Evolutionary conservation across 2,329 filamentous ascomycete species (phyloP).

Genomic region (Fusarium liriodendri): DNA sequence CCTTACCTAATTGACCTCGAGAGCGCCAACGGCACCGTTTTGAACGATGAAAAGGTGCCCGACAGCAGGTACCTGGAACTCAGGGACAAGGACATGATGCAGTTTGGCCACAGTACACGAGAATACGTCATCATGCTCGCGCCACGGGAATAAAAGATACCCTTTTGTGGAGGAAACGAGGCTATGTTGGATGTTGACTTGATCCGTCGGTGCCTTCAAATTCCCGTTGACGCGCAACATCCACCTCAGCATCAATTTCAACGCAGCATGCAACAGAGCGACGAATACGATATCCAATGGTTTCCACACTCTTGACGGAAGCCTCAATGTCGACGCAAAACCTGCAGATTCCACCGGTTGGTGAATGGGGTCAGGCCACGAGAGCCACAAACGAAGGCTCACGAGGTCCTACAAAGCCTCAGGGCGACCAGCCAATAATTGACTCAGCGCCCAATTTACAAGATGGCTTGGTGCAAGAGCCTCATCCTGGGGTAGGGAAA

Average conservation of each 20-base stretch:
- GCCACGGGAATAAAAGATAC: constrained; percentile 53
- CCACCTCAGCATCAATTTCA: not conserved
- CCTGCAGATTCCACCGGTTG: not conserved
- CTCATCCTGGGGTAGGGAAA: not conserved
- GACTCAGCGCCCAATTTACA: not conserved
- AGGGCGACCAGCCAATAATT: not conserved
- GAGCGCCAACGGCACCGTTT: constrained; percentile 87
- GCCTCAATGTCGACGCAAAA: not conserved
- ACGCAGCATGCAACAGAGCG: not conserved
- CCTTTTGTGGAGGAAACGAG: not conserved
- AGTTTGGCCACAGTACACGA: constrained; percentile 86
- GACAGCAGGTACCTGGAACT: constrained; percentile 86
- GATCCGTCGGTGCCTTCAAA: not conserved
- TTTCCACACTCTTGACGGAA: not conserved
- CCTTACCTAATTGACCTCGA: constrained; percentile 95
- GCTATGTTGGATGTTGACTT: not conserved
- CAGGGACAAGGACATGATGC: constrained; percentile 87
- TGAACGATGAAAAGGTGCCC: constrained; percentile 82
- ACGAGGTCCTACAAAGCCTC: not conserved
- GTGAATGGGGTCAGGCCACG: not conserved
- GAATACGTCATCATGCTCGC: constrained; percentile 97
- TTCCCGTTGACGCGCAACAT: not conserved
- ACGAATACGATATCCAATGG: not conserved
- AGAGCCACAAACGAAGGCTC: not conserved
- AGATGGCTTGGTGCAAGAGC: not conserved